A percentile compares a stretch with the other conserved stretches of the same genome.
Conservation (phyloP, 2,329 filamentous ascomycete genomes). For the Knoxdaviesia capensis region DNA sequence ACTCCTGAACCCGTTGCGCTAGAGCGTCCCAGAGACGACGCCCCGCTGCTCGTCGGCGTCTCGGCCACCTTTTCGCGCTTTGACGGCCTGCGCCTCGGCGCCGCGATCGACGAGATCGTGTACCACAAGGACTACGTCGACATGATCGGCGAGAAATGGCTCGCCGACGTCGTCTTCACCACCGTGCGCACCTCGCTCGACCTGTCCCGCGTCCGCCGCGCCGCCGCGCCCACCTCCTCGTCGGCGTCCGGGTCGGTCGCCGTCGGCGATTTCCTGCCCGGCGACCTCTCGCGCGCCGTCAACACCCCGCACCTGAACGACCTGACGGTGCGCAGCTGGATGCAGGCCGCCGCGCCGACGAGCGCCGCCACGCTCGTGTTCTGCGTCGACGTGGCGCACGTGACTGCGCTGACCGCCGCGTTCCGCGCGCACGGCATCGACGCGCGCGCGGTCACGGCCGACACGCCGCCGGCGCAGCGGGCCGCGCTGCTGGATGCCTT, state of each 20-base stretch:
- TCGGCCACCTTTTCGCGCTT: constrained; percentile 64
- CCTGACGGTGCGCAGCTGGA: constrained; percentile 70
- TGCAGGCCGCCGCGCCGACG: constrained; percentile 43
- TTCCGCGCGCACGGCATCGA: constrained; percentile 67
- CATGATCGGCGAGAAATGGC: constrained; percentile 72
- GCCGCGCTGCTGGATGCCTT: constrained; percentile 57
- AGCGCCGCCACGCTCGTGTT: constrained; percentile 82
- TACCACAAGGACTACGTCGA: constrained; percentile 63
- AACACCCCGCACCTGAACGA: constrained; percentile 70
- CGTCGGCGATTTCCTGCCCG: constrained; percentile 58
- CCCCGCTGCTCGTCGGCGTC: constrained; percentile 65
- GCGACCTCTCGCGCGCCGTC: constrained; percentile 61
- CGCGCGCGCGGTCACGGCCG: constrained; percentile 69
- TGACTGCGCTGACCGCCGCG: constrained; percentile 48
- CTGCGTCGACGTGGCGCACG: constrained; percentile 78
- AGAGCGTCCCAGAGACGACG: no score
- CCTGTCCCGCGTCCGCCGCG: constrained; percentile 46
- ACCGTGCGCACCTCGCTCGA: constrained; percentile 73
- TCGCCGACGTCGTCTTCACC: constrained; percentile 82
- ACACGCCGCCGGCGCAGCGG: constrained; percentile 51
- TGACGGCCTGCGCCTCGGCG: constrained; percentile 64
- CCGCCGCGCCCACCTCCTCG: constrained; percentile 16
- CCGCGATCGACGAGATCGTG: constrained; percentile 84
- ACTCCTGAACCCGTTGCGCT: no score
- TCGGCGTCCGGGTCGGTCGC: background rate